These are phyloP conservation scores for Aspergillus panamensis DNA, from an alignment of 495 filamentous ascomycete species.

Conservation along the genomic window DNA sequence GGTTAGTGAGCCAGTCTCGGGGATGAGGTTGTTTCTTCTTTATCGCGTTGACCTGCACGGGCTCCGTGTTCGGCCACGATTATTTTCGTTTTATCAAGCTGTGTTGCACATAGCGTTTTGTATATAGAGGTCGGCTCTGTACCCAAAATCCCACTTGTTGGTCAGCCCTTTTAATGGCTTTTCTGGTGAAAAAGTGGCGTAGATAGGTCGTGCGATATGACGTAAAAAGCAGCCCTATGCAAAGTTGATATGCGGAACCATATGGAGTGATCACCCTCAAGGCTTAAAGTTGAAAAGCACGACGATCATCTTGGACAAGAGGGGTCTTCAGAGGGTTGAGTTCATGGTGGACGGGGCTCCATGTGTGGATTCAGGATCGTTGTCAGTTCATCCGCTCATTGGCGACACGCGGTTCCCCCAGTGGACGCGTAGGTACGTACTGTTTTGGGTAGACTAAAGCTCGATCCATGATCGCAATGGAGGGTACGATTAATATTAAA, in stretches of 20 bases:
- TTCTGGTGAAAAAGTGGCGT: not conserved
- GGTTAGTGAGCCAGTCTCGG: slow-evolving; percentile 13
- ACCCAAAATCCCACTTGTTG: slow-evolving; percentile 14
- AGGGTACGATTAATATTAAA: not conserved
- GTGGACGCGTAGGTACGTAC: slow-evolving; percentile 1
- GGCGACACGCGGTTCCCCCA: slow-evolving; percentile 1
- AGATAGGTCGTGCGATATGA: not conserved
- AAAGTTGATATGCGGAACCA: too few species aligned
- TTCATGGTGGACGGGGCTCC: not conserved
- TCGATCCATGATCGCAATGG: not conserved
- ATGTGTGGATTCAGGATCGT: not conserved
- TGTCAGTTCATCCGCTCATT: slow-evolving; percentile 12
- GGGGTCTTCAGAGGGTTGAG: not conserved
- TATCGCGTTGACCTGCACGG: not conserved
- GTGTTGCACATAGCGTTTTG: slow-evolving; percentile 14
- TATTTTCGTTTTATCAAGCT: not conserved
- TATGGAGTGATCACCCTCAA: too few species aligned
- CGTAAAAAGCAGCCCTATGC: not conserved
- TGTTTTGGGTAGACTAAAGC: not conserved
- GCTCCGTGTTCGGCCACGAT: slow-evolving; percentile 11
- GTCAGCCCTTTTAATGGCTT: slow-evolving; percentile 6
- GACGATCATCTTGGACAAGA: too few species aligned
- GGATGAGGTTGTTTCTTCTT: slow-evolving; percentile 1
- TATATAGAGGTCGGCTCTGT: slow-evolving; percentile 17
- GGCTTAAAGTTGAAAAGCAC: too few species aligned